Base-by-base conservation (phyloP, 805 yeast genomes). In the Suhomyces sp. region DNA sequence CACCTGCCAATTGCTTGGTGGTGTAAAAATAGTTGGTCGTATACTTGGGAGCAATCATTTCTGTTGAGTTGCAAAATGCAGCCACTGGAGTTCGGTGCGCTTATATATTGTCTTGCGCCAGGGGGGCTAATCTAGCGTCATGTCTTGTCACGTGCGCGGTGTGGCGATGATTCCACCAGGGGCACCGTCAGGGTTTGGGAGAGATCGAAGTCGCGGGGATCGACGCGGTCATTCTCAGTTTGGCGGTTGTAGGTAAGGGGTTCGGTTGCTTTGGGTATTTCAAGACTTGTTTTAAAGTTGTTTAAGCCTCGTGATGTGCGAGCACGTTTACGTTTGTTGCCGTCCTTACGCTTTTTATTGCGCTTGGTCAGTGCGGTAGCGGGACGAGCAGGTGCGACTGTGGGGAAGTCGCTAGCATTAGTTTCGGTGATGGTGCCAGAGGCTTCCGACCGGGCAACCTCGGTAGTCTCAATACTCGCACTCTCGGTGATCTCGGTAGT, bases 21-120 rank as follows among this genome's bases (percentile, higher is more conserved):
- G 64, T 24, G 53, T 64, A 58, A 54, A 56, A 73, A 56, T 67
- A 69, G 57, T 75, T 78, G 19, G 78, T 67, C 2, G 59, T 46
- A 63, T 72, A 75, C 51, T 73, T 75, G 10, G 79, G 80, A 5
- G 78, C 70, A 41, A 75, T 68, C 78, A 73, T 75, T 42, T 22
- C 22, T 6, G 23, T 10, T n/a, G 46, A 12, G 44, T 22, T 23
- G 46, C 46, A 42, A 42, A 17, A n/a, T 12, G 46, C 19, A 24
- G 31, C 19, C 19, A n/a, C 19, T 24, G 19, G 17, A 42, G 24
- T 19, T 38, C 8, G 24, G 24, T 38, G 24, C 24, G n/a, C n/a
- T 38, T 38, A 38, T 9, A 38, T 17, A 38, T 3, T n/a, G 24
- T n/a, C 41, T 36, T 9, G 12, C 9, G 10, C 22, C 13, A 36